phyloP scores from a whole-genome alignment of 2,329 filamentous ascomycete genomes.

The Fusarium sp. region DNA sequence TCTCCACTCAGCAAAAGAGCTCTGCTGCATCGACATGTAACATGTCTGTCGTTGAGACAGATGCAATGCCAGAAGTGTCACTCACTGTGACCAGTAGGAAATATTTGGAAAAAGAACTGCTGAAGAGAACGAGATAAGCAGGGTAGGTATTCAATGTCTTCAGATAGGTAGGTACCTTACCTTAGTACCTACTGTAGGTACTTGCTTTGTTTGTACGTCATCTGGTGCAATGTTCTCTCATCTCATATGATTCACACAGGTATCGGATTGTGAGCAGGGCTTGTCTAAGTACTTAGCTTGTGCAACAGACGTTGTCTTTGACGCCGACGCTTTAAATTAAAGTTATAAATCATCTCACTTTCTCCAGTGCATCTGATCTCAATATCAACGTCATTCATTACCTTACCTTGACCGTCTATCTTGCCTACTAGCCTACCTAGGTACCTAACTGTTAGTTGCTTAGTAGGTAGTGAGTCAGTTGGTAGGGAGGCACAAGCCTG shows the following conservation, averaged over 20 bases:
- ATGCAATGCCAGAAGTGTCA: not conserved
- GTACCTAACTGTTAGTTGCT: not conserved
- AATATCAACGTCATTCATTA: not conserved
- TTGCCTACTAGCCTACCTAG: not conserved
- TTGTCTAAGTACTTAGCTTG: no score
- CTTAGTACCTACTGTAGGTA: no score
- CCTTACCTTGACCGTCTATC: not conserved
- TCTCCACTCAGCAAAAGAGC: conserved; percentile 15
- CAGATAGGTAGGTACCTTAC: no score
- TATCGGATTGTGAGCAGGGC: not conserved
- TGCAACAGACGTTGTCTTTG: not conserved
- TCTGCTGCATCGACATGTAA: not conserved
- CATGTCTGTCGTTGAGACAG: not conserved
- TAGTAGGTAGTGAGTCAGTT: not conserved
- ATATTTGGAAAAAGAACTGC: not conserved
- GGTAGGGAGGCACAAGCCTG: not conserved
- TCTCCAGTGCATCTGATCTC: not conserved
- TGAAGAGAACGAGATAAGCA: not conserved
- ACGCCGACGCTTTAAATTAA: not conserved
- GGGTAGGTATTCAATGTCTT: not conserved
- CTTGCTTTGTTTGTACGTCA: not conserved
- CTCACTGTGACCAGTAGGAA: not conserved
- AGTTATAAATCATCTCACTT: not conserved
- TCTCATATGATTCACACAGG: not conserved
- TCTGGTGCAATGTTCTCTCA: not conserved